These are phyloP conservation scores for Eimeria praecox DNA, from an alignment of 169 alveolate species.

Conservation along the genomic window DNA sequence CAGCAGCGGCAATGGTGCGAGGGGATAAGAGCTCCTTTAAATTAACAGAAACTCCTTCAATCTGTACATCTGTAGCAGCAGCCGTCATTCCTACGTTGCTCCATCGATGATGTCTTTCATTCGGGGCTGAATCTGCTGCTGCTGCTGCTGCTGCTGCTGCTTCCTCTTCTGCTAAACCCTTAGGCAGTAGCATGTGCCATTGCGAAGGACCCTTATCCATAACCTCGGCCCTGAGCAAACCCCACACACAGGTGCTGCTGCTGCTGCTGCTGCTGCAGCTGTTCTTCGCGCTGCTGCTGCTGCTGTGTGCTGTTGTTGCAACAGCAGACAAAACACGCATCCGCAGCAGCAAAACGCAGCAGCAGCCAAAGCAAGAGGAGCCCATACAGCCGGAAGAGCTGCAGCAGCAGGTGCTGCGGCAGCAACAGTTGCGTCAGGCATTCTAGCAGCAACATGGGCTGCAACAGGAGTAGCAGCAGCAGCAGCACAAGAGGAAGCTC, in stretches of 20 bases:
- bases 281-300: conserved; percentile 14
- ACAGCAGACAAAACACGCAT: neutral
- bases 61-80: conserved; percentile 24
- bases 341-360: neutral
- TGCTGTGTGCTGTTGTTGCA: neutral
- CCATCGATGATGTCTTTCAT: neutral
- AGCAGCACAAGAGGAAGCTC: neutral
- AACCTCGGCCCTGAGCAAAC: conserved; percentile 32
- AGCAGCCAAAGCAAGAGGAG: neutral
- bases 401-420: neutral
- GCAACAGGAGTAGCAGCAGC: neutral
- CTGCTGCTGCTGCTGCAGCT: neutral
- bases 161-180: neutral
- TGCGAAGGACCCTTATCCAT: conserved; percentile 73
- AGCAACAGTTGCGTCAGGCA: too few relatives aligned
- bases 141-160: conserved; percentile 40
- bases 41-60: neutral
- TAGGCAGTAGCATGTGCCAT: conserved; percentile 67
- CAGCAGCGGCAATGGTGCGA: neutral
- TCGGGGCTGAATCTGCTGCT: neutral
- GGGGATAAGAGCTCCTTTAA: neutral
- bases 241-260: neutral
- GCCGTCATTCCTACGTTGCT: neutral
- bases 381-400: neutral
- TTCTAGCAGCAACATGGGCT: neutral